Percentiles rank a stretch among this genome's conserved stretches.
Evolutionary conservation across 768 basidiomycete genomes (phyloP).

Genomic region (Sistotremastrum suecicum): DNA sequence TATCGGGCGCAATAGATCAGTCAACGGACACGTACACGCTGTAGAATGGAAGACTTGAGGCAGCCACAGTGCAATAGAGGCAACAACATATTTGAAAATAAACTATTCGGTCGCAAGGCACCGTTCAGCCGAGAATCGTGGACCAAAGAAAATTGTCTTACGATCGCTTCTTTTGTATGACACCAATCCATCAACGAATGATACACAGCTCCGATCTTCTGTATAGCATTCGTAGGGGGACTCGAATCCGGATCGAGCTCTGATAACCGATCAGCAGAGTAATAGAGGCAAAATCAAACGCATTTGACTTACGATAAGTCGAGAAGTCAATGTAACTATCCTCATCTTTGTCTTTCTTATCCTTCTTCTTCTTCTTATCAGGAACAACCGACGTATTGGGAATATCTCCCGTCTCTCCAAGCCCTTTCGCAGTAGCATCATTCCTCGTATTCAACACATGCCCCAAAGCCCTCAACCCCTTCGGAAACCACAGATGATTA

Average conservation of each 20-base stretch:
- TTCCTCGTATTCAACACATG: slow-evolving; percentile 15
- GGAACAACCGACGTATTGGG: slow-evolving; percentile 10
- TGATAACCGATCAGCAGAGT: slow-evolving; percentile 5
- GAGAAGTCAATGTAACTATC: background rate
- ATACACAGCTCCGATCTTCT: slow-evolving; percentile 23
- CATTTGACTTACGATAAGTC: slow-evolving; percentile 1
- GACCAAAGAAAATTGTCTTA: slow-evolving; percentile 7
- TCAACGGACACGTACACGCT: slow-evolving; percentile 23
- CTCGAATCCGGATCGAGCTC: slow-evolving; percentile 33
- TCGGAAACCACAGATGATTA: slow-evolving; percentile 37
- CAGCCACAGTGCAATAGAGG: slow-evolving; percentile 38
- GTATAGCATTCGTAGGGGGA: slow-evolving; percentile 28
- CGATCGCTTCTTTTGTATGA: slow-evolving; percentile 26
- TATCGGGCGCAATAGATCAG: background rate
- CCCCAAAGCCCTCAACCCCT: slow-evolving; percentile 22
- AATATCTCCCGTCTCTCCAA: slow-evolving; percentile 17
- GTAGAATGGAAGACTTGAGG: slow-evolving; percentile 27
- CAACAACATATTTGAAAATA: slow-evolving; percentile 32
- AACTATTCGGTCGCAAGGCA: slow-evolving; percentile 18
- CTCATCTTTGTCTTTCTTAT: slow-evolving; percentile 6
- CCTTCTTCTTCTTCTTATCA: slow-evolving; percentile 10
- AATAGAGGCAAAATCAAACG: background rate
- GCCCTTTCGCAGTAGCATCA: slow-evolving; percentile 12
- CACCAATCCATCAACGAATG: slow-evolving; percentile 25
- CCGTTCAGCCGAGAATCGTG: too few relatives aligned